These are phyloP conservation scores for Mediolabrus comicus DNA, from an alignment of 108 stramenopile genomes.

Conservation along the genomic window DNA sequence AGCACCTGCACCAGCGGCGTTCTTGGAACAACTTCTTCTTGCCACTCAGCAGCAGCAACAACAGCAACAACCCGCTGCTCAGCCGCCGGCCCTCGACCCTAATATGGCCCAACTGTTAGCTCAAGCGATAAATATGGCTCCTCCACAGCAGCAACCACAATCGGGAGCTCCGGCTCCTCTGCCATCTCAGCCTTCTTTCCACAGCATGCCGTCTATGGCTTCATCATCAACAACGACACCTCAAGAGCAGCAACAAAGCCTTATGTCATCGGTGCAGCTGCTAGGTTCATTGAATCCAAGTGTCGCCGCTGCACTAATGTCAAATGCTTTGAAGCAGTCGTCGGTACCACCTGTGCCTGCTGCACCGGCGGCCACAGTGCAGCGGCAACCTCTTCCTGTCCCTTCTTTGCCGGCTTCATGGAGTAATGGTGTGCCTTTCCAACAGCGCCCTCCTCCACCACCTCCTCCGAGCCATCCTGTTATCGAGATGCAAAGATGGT, in stretches of 20 bases:
- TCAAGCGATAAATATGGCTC: conserved; percentile 1
- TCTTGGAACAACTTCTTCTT: background rate
- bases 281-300: background rate
- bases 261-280: background rate
- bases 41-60: background rate
- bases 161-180: background rate
- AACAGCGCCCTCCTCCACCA: background rate
- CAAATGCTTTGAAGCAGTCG: background rate
- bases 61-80: background rate
- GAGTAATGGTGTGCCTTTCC: background rate
- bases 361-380: background rate
- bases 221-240: background rate
- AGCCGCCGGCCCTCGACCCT: background rate
- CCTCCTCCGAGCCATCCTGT: background rate
- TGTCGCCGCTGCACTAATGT: background rate
- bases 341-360: background rate
- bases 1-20: background rate
- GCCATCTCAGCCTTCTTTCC: background rate
- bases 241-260: background rate
- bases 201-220: background rate
- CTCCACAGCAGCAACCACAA: background rate
- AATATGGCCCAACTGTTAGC: background rate
- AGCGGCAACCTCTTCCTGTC: background rate
- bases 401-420: background rate
- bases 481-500: conserved; percentile 54